Base-by-base conservation (phyloP, 108 stramenopile species). In the Pseudonitzschia multiseries region DNA sequence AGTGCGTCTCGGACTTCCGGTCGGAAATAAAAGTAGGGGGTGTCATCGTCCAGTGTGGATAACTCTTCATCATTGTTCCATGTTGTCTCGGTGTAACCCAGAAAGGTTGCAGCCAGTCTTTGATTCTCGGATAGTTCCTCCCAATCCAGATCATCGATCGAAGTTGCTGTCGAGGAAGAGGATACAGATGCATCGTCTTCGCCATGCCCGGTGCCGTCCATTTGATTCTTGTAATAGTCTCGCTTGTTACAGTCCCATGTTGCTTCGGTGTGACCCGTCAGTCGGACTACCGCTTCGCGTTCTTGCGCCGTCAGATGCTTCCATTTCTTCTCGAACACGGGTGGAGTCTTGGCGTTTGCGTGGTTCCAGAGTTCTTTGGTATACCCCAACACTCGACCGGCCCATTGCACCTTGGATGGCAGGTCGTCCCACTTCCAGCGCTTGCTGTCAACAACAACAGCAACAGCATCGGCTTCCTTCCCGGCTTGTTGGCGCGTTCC, bases 51-150 rank as follows among this genome's bases (percentile, higher is more conserved):
- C n/a, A n/a, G n/a, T n/a, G n/a, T n/a, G n/a, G n/a, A n/a, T 0
- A 48, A 41, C 27, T 72, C 77, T 57, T 71, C 53, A 42, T 80
- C 76, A 9, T 76, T 40, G 50, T 83, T 69, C 86, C 86, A 84
- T 32, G 71, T 52, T 21, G 48, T 10, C 33, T 79, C 32, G 17
- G 57, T 77, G 57, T 82, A 82, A n/a, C 86, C 86, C 4, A 87
- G 57, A 5, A 70, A 43, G 2, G 12, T 5, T 32, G 80, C 82
- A 17, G 82, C 85, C n/a, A 72, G 65, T 67, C 77, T 79, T 15
- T 75, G 74, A 27, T 89, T 72, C 1, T 65, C 43, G 29, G 81
- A 74, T 22, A 86, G 36, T 33, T 86, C 82, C 4, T 50, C 70
- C 86, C 86, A 86, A 32, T 79, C 78, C 28, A 69, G n/a, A 46